phyloP scores from a whole-genome alignment of 352 stramenopile species.

The Pythium pectinolyticum region DNA sequence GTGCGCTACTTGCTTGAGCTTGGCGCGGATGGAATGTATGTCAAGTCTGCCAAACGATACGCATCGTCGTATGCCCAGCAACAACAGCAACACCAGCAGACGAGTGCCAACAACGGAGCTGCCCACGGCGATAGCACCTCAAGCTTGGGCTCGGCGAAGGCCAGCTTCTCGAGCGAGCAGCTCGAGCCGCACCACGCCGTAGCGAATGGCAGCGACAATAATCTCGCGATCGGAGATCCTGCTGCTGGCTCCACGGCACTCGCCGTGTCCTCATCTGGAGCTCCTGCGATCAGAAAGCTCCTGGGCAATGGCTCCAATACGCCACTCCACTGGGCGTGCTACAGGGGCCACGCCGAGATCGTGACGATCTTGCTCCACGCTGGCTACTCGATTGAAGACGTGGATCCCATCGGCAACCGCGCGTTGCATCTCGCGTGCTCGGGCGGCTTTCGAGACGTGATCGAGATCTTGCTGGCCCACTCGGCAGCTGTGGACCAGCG shows the following conservation, averaged over 20 bases:
- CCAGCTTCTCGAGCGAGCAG: constrained; percentile 3
- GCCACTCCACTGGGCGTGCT: constrained; percentile 86
- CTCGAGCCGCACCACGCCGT: constrained; percentile 14
- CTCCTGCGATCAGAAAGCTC: constrained; percentile 14
- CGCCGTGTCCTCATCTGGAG: not conserved
- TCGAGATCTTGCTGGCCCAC: constrained; percentile 73
- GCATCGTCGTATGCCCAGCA: constrained; percentile 3
- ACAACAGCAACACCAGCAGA: not conserved
- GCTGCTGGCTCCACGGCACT: not conserved
- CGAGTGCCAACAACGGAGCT: not conserved
- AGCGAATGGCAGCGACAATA: constrained; percentile 17
- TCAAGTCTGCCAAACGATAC: constrained; percentile 38
- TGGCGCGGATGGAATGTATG: constrained; percentile 69
- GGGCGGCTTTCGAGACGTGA: constrained; percentile 56
- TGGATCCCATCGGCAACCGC: constrained; percentile 69
- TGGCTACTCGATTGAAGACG: constrained; percentile 65
- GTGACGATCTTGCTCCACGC: constrained; percentile 65
- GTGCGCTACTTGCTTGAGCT: constrained; percentile 71
- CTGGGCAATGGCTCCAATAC: constrained; percentile 51
- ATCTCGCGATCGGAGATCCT: not conserved
- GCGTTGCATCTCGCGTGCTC: constrained; percentile 76
- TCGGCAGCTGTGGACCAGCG: constrained; percentile 51
- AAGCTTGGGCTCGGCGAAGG: constrained; percentile 4
- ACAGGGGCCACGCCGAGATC: constrained; percentile 71
- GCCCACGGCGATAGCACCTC: constrained; percentile 15